A percentile compares a stretch with the other conserved stretches of the same genome.
phyloP scores from a whole-genome alignment of 2,329 filamentous ascomycete genomes.

The Incumbomyces delicatus region DNA sequence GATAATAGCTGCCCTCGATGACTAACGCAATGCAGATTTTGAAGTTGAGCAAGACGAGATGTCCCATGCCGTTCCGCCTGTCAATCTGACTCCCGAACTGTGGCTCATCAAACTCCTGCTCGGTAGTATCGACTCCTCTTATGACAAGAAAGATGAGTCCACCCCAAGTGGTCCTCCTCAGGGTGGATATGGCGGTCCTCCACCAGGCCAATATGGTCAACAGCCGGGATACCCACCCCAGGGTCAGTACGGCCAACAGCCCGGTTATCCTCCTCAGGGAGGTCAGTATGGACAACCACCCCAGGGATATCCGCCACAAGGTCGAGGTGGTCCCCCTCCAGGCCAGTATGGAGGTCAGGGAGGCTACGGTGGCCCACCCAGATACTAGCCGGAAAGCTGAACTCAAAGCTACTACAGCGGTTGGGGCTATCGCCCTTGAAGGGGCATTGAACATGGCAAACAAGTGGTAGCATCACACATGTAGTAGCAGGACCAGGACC shows the following conservation, averaged over 20 bases:
- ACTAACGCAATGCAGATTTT: constrained; percentile 41
- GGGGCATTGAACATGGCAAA: too few species aligned
- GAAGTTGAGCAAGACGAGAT: constrained; percentile 60
- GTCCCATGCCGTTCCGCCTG: constrained; percentile 50
- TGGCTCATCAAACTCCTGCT: constrained; percentile 60
- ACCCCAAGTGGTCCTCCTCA: constrained; percentile 27
- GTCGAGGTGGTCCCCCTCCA: constrained; percentile 14
- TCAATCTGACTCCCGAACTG: constrained; percentile 54
- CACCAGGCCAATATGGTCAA: constrained; percentile 24
- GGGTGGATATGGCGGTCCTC: constrained; percentile 14
- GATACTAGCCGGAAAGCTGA: constrained; percentile 21
- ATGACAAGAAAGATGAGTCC: constrained; percentile 57
- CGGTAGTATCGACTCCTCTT: constrained; percentile 56
- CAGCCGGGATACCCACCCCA: constrained; percentile 23
- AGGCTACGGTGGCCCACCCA: constrained; percentile 19
- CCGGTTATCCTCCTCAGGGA: constrained; percentile 24
- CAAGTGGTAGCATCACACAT: too few species aligned
- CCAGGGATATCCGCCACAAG: constrained; percentile 22
- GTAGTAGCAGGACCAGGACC: too few species aligned
- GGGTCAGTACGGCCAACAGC: constrained; percentile 22
- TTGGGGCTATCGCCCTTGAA: too few species aligned
- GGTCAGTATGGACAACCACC: constrained; percentile 25
- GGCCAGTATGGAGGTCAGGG: constrained; percentile 13
- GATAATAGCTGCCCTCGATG: constrained; percentile 11
- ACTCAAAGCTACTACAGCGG: too few species aligned